Base-by-base conservation (phyloP, 1,284 basidiomycete species). In the Papiliotrema flavescens region DNA sequence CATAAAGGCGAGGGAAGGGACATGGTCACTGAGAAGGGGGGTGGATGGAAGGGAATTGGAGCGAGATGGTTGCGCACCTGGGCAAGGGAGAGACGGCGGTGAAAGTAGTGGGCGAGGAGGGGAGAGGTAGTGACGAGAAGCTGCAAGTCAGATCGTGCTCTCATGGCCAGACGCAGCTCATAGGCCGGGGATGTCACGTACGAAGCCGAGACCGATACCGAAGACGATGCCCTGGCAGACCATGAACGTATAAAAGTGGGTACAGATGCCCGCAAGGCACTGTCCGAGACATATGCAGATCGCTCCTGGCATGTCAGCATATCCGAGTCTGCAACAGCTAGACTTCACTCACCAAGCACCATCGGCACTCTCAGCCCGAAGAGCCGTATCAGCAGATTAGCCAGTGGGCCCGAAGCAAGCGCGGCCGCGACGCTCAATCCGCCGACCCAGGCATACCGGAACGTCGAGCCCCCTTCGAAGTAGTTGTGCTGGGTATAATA, bases 381-480 rank as follows among this genome's bases (percentile, higher is more conserved):
- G 17, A 51, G 48, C 8, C 68, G 66, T 22, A 66, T 65, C 5
- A 76, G 50, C 26, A 59, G 70, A 61, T 79, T 79, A 9, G 73
- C 69, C 24, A 76, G 57, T 0, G 78, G 78, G 2, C 76, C 76
- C 19, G 65, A 61, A 1, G 71, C 26, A 47, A 79, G 62, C 11
- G 72, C 74, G 4, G 65, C 54, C 2, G 73, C 67, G 0, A 78
- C 71, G 1, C 66, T 67, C 39, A 79, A 60, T 8, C 78, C 77
- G 28, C 77, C 77, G 7, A 78, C 71, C 65, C 76, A 78, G 7
- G 77, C 76, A 51, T 78, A 79, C 19, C 73, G 65, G 47, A 78
- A 66, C 35, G 70, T 66, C 22, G 75, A 67, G 26, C 67, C 73
- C 23, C 73, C 64, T 6, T 64, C 47, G 47, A 76, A 79, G 58